Base-by-base conservation (phyloP, 176 grass and related monocot genomes). In the Cenchrus purpureus region DNA sequence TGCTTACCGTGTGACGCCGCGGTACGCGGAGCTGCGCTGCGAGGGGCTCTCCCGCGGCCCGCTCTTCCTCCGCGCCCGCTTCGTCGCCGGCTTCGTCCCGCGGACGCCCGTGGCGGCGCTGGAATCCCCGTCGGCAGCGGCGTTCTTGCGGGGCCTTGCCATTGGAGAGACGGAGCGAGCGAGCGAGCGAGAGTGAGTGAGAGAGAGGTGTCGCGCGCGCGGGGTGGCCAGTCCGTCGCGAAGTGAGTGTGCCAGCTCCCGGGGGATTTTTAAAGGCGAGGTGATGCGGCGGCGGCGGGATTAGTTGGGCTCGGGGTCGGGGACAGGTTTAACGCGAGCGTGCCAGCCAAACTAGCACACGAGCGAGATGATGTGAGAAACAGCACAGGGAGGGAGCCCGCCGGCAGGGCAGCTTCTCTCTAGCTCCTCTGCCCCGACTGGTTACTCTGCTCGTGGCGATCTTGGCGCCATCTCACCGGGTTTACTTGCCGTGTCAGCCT, bases 11-110 rank as follows among this genome's bases (percentile, higher is more conserved):
- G 95, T 93, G 19, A 94, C 90, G 54, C 92, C 90, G 54, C 95
- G 83, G 85, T 86, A 93, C 6, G 82, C 60, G 49, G 95, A 97
- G 76, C 88, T 97, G 83, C 95, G 95, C 58, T 76, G 90, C 22
- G 86, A 79, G 15, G 90, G 88, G 54, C 86, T 75, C 22, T 82
- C 82, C 49, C 84, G 84, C 8, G 86, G 81, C 44, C n/a, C 78
- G 55, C 76, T 76, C 81, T 86, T 97, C 82, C 80, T 93, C 69
- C 86, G 85, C 19, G 86, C 85, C 59, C 91, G 86, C 90, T 92
- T 92, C 76, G 31, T 34, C 87, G 83, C 87, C 29, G 43, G 7
- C 60, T 29, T 46, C 7, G 45, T 9, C 67, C 61, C 77, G 55
- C 31, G 71, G 52, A 42, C 65, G 14, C 57, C 65, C n/a, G 25